Conservation (phyloP, 2,329 filamentous ascomycete species). For the Thermothelomyces thermophilus region DNA sequence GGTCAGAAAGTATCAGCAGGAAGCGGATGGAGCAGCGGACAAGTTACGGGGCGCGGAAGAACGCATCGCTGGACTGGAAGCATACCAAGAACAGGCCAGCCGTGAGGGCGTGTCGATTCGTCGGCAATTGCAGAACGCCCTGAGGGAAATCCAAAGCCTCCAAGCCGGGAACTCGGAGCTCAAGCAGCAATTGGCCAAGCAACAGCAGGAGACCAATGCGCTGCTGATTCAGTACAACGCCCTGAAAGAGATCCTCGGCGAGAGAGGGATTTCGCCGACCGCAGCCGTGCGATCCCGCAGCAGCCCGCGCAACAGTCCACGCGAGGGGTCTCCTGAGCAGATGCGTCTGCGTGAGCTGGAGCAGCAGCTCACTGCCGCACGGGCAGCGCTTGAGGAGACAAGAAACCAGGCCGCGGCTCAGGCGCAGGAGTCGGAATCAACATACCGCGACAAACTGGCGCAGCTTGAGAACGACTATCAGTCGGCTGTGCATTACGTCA, state of each 20-base stretch:
- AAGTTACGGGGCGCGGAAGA: constrained; percentile 90
- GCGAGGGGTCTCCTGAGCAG: constrained; percentile 73
- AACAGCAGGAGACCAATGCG: constrained; percentile 91
- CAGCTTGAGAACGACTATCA: constrained; percentile 97
- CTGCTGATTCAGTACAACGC: constrained; percentile 87
- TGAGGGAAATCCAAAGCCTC: constrained; percentile 77
- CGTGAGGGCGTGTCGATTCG: constrained; percentile 85
- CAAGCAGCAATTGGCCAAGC: constrained; percentile 72
- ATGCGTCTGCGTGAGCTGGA: constrained; percentile 78
- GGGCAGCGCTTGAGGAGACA: constrained; percentile 78
- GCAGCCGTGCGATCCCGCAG: constrained; percentile 64
- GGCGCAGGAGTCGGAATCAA: constrained; percentile 77
- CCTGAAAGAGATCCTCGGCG: constrained; percentile 83
- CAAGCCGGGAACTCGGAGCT: constrained; percentile 76
- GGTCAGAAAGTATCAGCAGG: constrained; percentile 81
- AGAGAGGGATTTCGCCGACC: constrained; percentile 78
- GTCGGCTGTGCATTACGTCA: constrained; percentile 95
- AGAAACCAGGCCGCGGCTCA: constrained; percentile 70
- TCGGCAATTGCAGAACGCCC: constrained; percentile 76
- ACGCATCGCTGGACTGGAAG: constrained; percentile 90
- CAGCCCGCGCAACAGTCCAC: constrained; percentile 57
- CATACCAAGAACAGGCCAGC: constrained; percentile 95
- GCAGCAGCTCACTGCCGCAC: constrained; percentile 70
- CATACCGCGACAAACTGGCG: constrained; percentile 86
- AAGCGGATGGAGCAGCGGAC: constrained; percentile 79